A percentile compares a stretch with the other conserved stretches of the same genome.
Evolutionary conservation across 208 protist genomes (phyloP).

Genomic region (Trypanosomatidae sp.): DNA sequence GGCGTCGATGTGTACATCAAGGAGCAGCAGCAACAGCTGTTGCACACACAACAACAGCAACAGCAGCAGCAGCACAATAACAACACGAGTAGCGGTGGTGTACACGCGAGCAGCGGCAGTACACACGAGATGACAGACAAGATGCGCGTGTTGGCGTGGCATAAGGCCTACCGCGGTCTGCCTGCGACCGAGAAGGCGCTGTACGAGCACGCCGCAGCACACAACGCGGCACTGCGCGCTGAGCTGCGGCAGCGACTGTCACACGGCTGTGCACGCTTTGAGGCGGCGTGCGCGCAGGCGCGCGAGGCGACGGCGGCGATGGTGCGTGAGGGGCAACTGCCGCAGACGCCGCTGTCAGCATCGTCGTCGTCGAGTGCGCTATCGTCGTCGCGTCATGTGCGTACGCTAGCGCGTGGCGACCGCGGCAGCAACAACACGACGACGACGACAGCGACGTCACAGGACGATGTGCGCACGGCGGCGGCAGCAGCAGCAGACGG

Average conservation of each 20-base stretch:
- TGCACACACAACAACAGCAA: neutral
- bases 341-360: too few species aligned
- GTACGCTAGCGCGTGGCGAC: too few species aligned
- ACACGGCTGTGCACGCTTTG: constrained; percentile 47
- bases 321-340: constrained; percentile 15
- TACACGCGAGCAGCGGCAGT: too few species aligned
- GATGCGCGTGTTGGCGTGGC: constrained; percentile 40
- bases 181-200: constrained; percentile 17
- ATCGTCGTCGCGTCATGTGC: too few species aligned
- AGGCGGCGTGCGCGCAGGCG: constrained; percentile 31
- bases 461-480: too few species aligned
- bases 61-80: constrained; percentile 2
- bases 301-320: constrained; percentile 52
- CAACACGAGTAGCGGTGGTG: neutral
- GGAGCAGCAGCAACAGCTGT: constrained; percentile 19
- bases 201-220: constrained; percentile 49
- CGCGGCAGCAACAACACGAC: too few species aligned
- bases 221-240: constrained; percentile 35
- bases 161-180: constrained; percentile 45
- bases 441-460: too few species aligned
- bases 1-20: constrained; percentile 67
- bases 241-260: constrained; percentile 40
- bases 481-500: too few species aligned
- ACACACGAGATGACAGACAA: constrained; percentile 17
- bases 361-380: too few species aligned